These are phyloP conservation scores for Sergeia podlipaevii DNA, from an alignment of 208 protist genomes.

Conservation along the genomic window DNA sequence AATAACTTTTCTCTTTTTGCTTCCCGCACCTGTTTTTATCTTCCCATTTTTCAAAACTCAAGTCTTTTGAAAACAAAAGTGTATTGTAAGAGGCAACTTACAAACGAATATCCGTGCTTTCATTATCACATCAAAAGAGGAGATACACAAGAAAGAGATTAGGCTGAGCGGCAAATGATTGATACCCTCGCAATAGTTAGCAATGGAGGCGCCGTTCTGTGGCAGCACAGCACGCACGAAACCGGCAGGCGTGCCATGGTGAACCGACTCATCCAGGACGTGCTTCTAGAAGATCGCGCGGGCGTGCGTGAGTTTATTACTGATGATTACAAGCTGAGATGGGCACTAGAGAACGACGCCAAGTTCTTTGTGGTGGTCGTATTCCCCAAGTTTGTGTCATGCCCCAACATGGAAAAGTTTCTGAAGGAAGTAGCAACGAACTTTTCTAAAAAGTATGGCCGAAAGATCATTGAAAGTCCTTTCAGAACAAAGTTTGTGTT, in stretches of 20 bases:
- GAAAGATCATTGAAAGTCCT: slow-evolving; percentile 7
- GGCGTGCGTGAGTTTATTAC: slow-evolving; percentile 62
- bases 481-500: slow-evolving; percentile 46
- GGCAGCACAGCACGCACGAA: slow-evolving; percentile 57
- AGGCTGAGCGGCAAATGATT: no score
- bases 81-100: no score
- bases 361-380: slow-evolving; percentile 93
- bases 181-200: slow-evolving; percentile 93
- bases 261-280: slow-evolving; percentile 90
- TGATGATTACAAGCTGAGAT: slow-evolving; percentile 89
- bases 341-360: slow-evolving; percentile 91
- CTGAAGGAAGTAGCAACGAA: slow-evolving; percentile 64
- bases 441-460: slow-evolving; percentile 72
- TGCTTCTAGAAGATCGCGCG: slow-evolving; percentile 92
- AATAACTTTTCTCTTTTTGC: slow-evolving; percentile 4
- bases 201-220: slow-evolving; percentile 94
- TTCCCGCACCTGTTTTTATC: slow-evolving; percentile 1
- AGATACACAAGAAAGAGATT: no score
- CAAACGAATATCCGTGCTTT: no score
- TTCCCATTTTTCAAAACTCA: no score
- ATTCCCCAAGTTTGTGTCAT: slow-evolving; percentile 87
- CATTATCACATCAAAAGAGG: no score
- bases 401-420: slow-evolving; percentile 87
- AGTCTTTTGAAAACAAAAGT: no score
- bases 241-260: slow-evolving; percentile 76